Evolutionary conservation across 2,329 filamentous ascomycete species (phyloP).

Genomic region (Colletotrichum sp.): DNA sequence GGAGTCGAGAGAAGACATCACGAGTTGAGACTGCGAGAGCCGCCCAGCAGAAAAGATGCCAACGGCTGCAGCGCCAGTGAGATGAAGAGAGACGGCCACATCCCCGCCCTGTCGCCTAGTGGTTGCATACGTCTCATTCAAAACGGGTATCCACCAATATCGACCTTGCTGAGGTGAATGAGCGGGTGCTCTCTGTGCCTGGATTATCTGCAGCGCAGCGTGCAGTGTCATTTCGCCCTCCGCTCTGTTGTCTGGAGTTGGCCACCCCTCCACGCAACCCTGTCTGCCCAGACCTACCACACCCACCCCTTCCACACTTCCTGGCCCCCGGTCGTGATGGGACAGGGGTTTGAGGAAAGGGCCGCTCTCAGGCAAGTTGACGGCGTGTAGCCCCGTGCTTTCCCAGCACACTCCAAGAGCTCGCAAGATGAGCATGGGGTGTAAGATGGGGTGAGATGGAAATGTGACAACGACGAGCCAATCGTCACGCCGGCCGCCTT

Average conservation of each 20-base stretch:
- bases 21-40: background rate
- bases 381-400: slow-evolving; percentile 5
- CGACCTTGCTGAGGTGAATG: background rate
- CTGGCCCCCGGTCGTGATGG: background rate
- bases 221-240: background rate
- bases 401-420: slow-evolving; percentile 5
- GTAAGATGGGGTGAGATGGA: slow-evolving; percentile 19
- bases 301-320: slow-evolving; percentile 10
- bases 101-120: background rate
- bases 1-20: background rate
- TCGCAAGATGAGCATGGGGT: slow-evolving; percentile 14
- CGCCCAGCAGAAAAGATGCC: background rate
- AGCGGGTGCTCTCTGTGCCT: slow-evolving; percentile 3
- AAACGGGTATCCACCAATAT: slow-evolving; percentile 8
- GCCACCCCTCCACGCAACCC: slow-evolving; percentile 15
- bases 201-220: slow-evolving; percentile 15
- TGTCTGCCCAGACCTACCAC: slow-evolving; percentile 3
- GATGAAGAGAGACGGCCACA: background rate
- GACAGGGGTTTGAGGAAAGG: slow-evolving; percentile 8
- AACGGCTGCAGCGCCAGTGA: background rate
- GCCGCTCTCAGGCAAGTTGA: slow-evolving; percentile 4
- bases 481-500: slow-evolving; percentile 6
- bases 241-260: slow-evolving; percentile 6
- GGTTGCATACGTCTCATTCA: background rate
- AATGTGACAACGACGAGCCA: slow-evolving; percentile 11